Conservation (phyloP, 805 yeast genomes). For the Sugiyamaella mastotermitis region DNA sequence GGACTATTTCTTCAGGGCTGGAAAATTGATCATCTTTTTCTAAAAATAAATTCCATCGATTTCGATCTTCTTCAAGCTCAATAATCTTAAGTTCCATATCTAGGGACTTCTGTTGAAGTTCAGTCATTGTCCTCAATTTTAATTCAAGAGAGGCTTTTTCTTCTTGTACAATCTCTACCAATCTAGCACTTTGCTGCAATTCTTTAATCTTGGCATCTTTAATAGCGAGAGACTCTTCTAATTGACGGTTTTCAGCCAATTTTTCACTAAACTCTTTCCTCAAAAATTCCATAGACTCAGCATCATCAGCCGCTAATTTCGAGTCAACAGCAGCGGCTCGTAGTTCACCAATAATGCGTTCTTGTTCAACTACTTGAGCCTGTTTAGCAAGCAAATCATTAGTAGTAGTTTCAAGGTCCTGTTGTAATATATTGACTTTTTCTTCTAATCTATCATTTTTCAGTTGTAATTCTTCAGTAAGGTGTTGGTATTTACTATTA, state of each 20-base stretch:
- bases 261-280: slow-evolving; percentile 33
- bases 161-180: slow-evolving; percentile 48
- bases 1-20: slow-evolving; percentile 36
- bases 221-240: slow-evolving; percentile 47
- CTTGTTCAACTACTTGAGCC: slow-evolving; percentile 14
- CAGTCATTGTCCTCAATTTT: slow-evolving; percentile 36
- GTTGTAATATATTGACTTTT: slow-evolving; percentile 5
- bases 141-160: slow-evolving; percentile 42
- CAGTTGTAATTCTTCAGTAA: background rate
- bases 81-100: slow-evolving; percentile 46
- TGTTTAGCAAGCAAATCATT: slow-evolving; percentile 8
- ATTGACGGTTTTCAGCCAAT: slow-evolving; percentile 37
- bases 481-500: too few species aligned
- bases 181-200: slow-evolving; percentile 41
- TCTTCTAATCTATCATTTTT: slow-evolving; percentile 1
- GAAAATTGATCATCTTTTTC: slow-evolving; percentile 36
- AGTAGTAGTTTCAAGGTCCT: slow-evolving; percentile 1
- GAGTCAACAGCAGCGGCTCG: too few species aligned
- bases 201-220: slow-evolving; percentile 48
- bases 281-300: background rate
- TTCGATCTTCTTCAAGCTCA: slow-evolving; percentile 40
- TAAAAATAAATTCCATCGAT: slow-evolving; percentile 42
- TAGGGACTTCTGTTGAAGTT: slow-evolving; percentile 40
- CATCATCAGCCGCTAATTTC: slow-evolving; percentile 1
- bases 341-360: slow-evolving; percentile 10